phyloP scores from a whole-genome alignment of 345 rosid species.

The Citrus inodora region DNA sequence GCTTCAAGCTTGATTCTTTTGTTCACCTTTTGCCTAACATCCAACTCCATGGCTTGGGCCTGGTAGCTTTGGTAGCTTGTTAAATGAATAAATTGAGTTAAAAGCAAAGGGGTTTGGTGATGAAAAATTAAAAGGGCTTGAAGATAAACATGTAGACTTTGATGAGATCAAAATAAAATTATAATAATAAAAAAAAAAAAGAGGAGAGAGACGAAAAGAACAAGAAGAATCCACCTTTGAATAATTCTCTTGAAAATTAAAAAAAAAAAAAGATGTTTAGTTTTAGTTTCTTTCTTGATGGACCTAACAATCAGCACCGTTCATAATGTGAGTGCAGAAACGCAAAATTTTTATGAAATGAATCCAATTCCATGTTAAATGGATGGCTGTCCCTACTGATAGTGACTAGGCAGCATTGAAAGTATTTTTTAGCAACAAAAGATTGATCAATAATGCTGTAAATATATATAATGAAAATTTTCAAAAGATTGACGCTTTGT shows the following conservation, averaged over 20 bases:
- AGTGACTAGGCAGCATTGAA: conserved; percentile 8
- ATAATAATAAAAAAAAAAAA: neutral
- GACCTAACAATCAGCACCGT: conserved; percentile 26
- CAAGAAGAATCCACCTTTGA: conserved; percentile 45
- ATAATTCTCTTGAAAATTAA: conserved; percentile 17
- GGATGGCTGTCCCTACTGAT: conserved; percentile 12
- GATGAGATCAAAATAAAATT: conserved; percentile 16
- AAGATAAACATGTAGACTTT: conserved; percentile 30
- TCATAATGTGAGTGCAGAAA: conserved; percentile 3
- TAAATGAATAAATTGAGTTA: conserved; percentile 9
- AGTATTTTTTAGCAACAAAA: neutral
- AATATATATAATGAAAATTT: neutral
- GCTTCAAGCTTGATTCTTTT: conserved; percentile 15
- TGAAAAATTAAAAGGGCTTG: neutral
- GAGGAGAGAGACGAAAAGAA: conserved; percentile 25
- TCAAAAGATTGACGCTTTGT: too few relatives aligned
- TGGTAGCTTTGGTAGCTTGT: neutral
- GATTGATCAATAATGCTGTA: neutral
- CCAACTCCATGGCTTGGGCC: conserved; percentile 30
- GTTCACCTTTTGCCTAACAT: conserved; percentile 13
- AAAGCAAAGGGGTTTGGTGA: conserved; percentile 4
- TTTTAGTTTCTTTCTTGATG: conserved; percentile 6
- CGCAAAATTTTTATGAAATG: conserved; percentile 7
- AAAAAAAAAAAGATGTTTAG: neutral
- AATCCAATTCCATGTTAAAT: conserved; percentile 22